Conservation (phyloP, 495 filamentous ascomycete species). For the Parachaetomium inaequale region DNA sequence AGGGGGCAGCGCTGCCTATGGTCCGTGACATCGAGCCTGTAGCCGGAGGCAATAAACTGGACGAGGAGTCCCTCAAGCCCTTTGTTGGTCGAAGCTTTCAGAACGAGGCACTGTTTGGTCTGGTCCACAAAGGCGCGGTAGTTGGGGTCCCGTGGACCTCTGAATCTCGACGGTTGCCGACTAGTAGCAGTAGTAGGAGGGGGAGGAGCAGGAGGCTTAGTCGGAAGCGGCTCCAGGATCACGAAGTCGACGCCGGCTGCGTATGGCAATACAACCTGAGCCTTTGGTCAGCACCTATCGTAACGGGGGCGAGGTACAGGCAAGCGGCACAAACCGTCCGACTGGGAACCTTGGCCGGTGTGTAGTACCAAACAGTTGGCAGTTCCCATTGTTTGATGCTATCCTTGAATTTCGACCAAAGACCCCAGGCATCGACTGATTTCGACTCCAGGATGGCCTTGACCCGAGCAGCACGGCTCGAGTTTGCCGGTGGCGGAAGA, state of each 20-base stretch:
- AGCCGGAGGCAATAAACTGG: background rate
- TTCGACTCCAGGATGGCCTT: constrained; percentile 1
- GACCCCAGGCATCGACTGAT: background rate
- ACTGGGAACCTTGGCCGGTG: background rate
- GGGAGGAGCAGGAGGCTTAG: background rate
- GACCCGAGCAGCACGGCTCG: background rate
- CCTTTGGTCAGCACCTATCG: background rate
- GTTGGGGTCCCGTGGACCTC: constrained; percentile 6
- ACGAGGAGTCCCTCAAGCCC: background rate
- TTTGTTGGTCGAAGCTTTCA: background rate
- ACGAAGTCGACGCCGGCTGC: constrained; percentile 2
- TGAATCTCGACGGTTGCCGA: background rate
- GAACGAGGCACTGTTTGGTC: background rate
- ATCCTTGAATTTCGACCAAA: background rate
- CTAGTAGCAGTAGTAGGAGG: background rate
- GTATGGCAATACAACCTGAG: background rate
- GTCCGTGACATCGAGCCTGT: background rate
- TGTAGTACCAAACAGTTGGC: background rate
- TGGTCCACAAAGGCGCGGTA: constrained; percentile 2
- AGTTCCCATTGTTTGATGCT: background rate
- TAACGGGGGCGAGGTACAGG: background rate
- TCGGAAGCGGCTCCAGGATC: background rate
- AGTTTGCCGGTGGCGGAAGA: background rate
- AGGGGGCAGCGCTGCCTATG: background rate
- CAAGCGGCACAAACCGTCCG: background rate